Conservation (phyloP, 495 filamentous ascomycete genomes). For the Friedmanniomyces simplex region DNA sequence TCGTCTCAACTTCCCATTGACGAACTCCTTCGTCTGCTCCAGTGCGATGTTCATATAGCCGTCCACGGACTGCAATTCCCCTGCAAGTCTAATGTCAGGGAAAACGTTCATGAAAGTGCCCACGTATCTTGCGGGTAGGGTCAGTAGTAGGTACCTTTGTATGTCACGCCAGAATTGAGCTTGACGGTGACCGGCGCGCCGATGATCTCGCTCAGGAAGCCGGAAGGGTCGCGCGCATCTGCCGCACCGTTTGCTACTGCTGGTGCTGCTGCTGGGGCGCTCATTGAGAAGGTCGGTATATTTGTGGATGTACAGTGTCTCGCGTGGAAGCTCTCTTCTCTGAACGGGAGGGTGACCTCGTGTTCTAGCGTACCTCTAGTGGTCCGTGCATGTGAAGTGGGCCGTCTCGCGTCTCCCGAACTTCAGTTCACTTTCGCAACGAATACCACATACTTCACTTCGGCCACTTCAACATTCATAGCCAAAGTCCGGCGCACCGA, state of each 20-base stretch:
- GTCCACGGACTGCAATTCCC: conserved; percentile 90
- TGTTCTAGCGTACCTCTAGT: too few species aligned
- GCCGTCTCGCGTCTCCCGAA: too few species aligned
- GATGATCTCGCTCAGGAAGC: conserved; percentile 85
- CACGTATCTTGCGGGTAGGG: too few species aligned
- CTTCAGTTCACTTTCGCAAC: too few species aligned
- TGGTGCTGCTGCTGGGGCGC: conserved; percentile 1
- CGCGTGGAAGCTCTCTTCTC: not conserved
- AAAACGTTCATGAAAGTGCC: not conserved
- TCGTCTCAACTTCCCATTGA: conserved; percentile 67
- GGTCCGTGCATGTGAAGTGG: too few species aligned
- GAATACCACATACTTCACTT: too few species aligned
- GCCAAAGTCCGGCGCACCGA: too few species aligned
- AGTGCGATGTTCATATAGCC: conserved; percentile 99
- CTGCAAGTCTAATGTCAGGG: conserved; percentile 35
- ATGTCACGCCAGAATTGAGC: conserved; percentile 89
- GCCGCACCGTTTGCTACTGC: conserved; percentile 30
- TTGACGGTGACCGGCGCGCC: conserved; percentile 88
- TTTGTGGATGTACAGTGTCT: not conserved
- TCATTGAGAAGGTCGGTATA: conserved; percentile 7
- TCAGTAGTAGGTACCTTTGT: conserved; percentile 57
- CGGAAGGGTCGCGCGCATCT: conserved; percentile 79
- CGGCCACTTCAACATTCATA: too few species aligned
- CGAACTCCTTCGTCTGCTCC: conserved; percentile 86
- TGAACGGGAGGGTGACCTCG: too few species aligned